Conservation (phyloP, 495 filamentous ascomycete genomes). For the Xylaria palmicola region DNA sequence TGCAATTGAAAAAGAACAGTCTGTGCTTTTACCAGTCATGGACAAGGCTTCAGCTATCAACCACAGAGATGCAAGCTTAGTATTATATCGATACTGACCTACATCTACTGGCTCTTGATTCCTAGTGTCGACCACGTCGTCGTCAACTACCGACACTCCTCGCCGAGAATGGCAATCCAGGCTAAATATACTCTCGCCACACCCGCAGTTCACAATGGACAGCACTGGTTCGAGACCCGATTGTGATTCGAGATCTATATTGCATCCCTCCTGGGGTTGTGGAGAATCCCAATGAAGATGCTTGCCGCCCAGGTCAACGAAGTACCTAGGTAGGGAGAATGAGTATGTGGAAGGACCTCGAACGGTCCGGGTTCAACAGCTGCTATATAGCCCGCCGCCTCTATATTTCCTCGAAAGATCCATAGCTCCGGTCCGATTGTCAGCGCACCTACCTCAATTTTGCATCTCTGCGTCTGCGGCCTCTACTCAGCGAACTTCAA, state of each 20-base stretch:
- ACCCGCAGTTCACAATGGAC: neutral
- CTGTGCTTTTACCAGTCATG: no score
- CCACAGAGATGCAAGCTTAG: no score
- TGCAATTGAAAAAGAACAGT: no score
- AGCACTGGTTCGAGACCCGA: neutral
- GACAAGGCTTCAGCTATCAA: no score
- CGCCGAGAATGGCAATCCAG: neutral
- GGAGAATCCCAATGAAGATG: neutral
- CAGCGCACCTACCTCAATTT: neutral
- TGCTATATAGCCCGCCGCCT: neutral
- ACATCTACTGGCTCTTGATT: no score
- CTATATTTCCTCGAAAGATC: neutral
- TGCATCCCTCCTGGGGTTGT: neutral
- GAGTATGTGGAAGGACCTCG: neutral
- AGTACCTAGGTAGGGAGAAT: neutral
- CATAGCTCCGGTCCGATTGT: neutral
- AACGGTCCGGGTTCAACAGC: neutral
- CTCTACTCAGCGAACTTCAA: no score
- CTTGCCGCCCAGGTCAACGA: neutral
- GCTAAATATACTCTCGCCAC: neutral
- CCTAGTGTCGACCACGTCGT: conserved; percentile 5
- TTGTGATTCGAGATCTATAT: neutral
- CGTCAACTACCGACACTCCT: conserved; percentile 3
- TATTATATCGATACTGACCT: no score
- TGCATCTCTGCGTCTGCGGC: neutral